Base-by-base conservation (phyloP, 495 filamentous ascomycete genomes). In the Cercophora samala region DNA sequence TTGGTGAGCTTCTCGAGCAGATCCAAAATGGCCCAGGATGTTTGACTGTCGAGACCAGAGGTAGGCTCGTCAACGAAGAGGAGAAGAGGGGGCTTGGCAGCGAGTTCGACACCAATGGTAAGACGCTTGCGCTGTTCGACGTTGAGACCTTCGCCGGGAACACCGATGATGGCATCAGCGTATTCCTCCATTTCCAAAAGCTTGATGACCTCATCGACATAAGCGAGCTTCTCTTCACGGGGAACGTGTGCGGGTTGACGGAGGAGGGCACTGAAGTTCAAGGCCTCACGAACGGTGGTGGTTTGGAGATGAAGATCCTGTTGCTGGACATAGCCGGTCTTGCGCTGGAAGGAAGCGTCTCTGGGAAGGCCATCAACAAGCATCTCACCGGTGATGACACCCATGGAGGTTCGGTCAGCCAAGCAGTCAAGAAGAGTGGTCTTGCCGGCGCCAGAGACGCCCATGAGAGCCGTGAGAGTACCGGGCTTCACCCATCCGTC, bases 241-340 rank as follows among this genome's bases (percentile, higher is more conserved):
- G 90, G 78, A 11, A 87, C 83, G 24, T 86, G 83, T 19, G 85
- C 87, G 4, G 93, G 92, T 72, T 97, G 94, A 58, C 93, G 90
- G 18, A 97, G 86, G 46, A 93, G 77, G 53, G 93, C 93, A 64
- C 87, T 91, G 77, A 97, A 97, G 55, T 85, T 82, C 17, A 97
- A 82, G 29, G 93, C 92, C 74, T 92, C 93, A 55, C 93, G 87
- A 51, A 97, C 93, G 5, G 94, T 98, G 1, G 89, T 87, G 0
- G 92, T 96, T 46, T 89, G 83, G 24, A 96, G 83, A 76, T 97
- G 93, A 9, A 98, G 85, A 86, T 98, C 94, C 77, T 96, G 93
- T 75, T 98, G 94, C 72, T 98, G 92, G 21, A 95, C 94, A 71
- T 97, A 98, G 25, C 93, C 93, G 3, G 93, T 97, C 81, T 95